Base-by-base conservation (phyloP, 768 basidiomycete genomes). In the Candolleomyces aberdarensis region DNA sequence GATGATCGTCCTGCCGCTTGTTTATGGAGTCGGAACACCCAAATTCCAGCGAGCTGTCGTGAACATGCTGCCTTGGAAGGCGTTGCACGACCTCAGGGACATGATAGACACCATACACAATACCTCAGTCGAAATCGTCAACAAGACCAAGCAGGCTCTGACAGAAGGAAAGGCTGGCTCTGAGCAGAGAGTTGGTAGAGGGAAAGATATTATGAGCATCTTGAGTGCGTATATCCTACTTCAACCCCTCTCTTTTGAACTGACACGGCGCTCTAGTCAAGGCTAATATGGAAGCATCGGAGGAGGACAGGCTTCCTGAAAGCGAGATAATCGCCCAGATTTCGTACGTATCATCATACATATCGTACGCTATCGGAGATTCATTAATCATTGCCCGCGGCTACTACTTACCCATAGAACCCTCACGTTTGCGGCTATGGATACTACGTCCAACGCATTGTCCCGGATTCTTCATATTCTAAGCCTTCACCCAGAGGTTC, bases 181-280 rank as follows among this genome's bases (percentile, higher is more conserved):
- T 65, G 3, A 64, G 59, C 9, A 73, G 78, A 51, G 52, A 56
- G 70, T 77, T 43, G 76, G 72, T 8, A 68, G 71, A 62, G 79
- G 78, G 9, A 79, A 78, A 58, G 82, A 83, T 63, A 74, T 83
- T 36, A 74, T 83, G 62, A 83, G 76, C 62, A 70, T 80, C 22
- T 69, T 83, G 13, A 63, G 82, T 83, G 50, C 32, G 48, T 50
- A 19, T 14, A 39, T 29, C 31, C 17, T 46, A 9, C 15, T 13
- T 22, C 26, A 20, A 14, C 22, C 8, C 31, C 26, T 9, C 50
- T 29, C 13, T 20, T 10, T 26, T 15, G 32, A 11, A 51, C 49
- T 43, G 4, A 20, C 49, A 60, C 46, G 53, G 50, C 31, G 19
- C 20, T 53, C 11, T 22, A 61, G 59, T 61, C 39, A 55, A 50